Evolutionary conservation across 2,329 filamentous ascomycete species (phyloP).

Genomic region (Aspergillus japonicus): DNA sequence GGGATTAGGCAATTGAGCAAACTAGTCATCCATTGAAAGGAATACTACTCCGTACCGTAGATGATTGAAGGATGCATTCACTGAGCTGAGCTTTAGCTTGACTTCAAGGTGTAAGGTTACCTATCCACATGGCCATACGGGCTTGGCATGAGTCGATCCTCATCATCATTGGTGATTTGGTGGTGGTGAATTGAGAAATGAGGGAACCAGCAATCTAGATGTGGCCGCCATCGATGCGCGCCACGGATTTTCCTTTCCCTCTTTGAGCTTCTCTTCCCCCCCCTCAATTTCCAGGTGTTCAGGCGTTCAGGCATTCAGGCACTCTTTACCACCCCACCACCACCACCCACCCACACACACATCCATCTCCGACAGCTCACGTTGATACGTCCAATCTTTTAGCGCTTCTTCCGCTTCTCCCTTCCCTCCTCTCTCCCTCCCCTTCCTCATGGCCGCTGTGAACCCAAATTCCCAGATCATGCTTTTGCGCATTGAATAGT

Average conservation of each 20-base stretch:
- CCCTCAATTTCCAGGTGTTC: background rate
- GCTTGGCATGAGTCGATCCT: background rate
- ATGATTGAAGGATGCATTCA: background rate
- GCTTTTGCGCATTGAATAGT: background rate
- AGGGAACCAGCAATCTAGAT: constrained; percentile 21
- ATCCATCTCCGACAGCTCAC: constrained; percentile 25
- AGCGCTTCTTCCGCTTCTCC: too few species aligned
- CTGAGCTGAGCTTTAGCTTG: too few species aligned
- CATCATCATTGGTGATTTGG: background rate
- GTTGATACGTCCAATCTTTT: constrained; percentile 31
- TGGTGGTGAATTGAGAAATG: background rate
- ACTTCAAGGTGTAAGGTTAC: background rate
- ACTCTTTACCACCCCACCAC: too few species aligned
- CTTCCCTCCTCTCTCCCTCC: background rate
- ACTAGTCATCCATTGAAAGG: background rate
- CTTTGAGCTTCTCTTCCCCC: background rate
- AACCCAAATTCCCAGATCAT: background rate
- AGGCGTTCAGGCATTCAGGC: constrained; percentile 4
- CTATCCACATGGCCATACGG: constrained; percentile 4
- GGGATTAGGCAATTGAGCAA: background rate
- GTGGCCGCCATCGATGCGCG: constrained; percentile 19
- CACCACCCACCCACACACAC: constrained; percentile 16
- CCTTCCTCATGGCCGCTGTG: background rate
- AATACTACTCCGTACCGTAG: too few species aligned
- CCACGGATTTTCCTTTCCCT: background rate